Base-by-base conservation (phyloP, 2,329 filamentous ascomycete genomes). In the Phoma sp. region DNA sequence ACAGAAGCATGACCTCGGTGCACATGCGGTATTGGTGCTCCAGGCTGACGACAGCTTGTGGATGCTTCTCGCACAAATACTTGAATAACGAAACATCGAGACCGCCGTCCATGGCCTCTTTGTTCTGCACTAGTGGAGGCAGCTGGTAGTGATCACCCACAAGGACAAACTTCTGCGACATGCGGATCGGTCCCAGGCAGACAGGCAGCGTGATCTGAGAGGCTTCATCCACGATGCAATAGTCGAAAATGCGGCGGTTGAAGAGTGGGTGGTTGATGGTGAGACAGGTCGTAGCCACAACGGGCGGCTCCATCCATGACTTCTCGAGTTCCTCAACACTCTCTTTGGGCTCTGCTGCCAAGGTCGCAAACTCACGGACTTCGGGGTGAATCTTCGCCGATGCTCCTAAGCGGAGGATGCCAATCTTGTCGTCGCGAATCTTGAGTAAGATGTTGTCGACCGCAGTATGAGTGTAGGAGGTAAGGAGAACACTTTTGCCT, bases 21-120 rank as follows among this genome's bases (percentile, higher is more conserved):
- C 92, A 96, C 95, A 99, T 99, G 57, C 95, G 91, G 72, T 99
- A 99, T 72, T 99, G 95, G 68, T 97, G 92, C 66, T 95, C 92
- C 1, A 99, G 84, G 59, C 90, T 96, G 57, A 96, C 91, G 2
- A 99, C 93, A 1, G 92, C 92, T 39, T 86, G 80, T 0, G 95
- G 93, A 59, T 98, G 93, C 0, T 85, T 84, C 67, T 98, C 95
- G 1, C 92, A 97, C 11, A 99, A 84, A 3, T 95, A 83, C 72
- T 96, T 96, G 83, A 99, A 99, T 45, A 99, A 81, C 71, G 91
- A 96, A 38, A 97, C 84, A 72, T 99, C 95, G 5, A 99, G 81
- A 1, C 95, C 95, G 11, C 93, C 93, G 49, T 88, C 84, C 38
- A 89, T 85, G 2, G 95, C 95, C 65, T 92, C 87, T 65, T 93